phyloP scores from a whole-genome alignment of 805 yeast species.

The Metschnikowia reukaufii region DNA sequence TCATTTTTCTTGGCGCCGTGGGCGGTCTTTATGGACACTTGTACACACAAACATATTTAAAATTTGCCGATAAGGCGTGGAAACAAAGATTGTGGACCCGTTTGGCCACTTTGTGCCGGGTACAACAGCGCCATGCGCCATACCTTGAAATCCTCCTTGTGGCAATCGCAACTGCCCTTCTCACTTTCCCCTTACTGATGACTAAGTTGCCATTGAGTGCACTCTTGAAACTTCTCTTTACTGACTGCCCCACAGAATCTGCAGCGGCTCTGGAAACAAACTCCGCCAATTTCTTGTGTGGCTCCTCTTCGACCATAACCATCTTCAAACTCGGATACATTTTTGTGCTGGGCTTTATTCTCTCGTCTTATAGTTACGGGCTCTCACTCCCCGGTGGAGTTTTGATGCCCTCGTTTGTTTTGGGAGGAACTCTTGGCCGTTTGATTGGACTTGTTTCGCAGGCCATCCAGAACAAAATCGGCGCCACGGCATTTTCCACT shows the following conservation, averaged over 20 bases:
- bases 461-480: constrained; percentile 42
- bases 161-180: constrained; percentile 50
- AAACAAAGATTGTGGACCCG: constrained; percentile 29
- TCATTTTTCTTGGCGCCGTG: constrained; percentile 62
- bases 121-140: constrained; percentile 22
- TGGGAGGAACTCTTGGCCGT: constrained; percentile 63
- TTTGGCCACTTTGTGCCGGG: constrained; percentile 14
- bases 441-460: constrained; percentile 54
- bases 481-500: constrained; percentile 33
- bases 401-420: constrained; percentile 58
- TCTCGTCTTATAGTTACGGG: constrained; percentile 72
- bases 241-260: constrained; percentile 54
- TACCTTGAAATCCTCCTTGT: constrained; percentile 51
- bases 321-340: constrained; percentile 36
- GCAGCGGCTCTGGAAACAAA: constrained; percentile 15
- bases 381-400: constrained; percentile 68
- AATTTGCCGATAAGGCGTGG: constrained; percentile 27
- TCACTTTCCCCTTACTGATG: constrained; percentile 56
- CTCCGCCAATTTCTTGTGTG: constrained; percentile 39
- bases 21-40: constrained; percentile 69
- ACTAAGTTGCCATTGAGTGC: constrained; percentile 56
- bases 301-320: constrained; percentile 25
- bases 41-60: constrained; percentile 49
- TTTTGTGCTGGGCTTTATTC: constrained; percentile 50
- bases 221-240: constrained; percentile 59